Evolutionary conservation across 257 asterid species (phyloP).

Genomic region (Echium plantagineum): DNA sequence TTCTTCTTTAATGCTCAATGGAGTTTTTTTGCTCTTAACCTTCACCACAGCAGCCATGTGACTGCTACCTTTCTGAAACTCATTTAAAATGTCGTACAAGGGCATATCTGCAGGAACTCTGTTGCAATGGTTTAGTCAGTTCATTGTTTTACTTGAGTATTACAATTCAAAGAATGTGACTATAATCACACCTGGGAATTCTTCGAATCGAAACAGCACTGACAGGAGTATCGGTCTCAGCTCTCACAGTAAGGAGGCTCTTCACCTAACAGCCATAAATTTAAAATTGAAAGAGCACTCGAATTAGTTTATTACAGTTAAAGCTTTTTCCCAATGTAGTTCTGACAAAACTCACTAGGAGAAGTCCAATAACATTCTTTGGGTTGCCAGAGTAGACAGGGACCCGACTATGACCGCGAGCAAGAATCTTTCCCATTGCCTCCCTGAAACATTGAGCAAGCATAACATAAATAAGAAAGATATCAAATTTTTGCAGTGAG

Average conservation of each 20-base stretch:
- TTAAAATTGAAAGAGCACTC: neutral
- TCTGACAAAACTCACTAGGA: constrained; percentile 50
- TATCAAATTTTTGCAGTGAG: no score
- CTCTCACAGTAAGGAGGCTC: constrained; percentile 83
- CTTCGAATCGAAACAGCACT: constrained; percentile 88
- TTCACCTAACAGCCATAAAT: constrained; percentile 48
- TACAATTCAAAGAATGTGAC: neutral
- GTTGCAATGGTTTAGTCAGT: neutral
- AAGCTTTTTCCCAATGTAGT: neutral
- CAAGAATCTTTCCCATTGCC: constrained; percentile 89
- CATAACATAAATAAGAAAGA: neutral
- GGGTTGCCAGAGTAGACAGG: constrained; percentile 82
- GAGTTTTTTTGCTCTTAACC: constrained; percentile 37
- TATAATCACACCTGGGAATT: constrained; percentile 64
- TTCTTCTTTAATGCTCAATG: constrained; percentile 15
- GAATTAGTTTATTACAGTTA: neutral
- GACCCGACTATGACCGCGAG: constrained; percentile 96
- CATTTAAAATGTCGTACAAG: constrained; percentile 84
- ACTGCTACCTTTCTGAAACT: constrained; percentile 95
- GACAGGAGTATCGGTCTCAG: constrained; percentile 92
- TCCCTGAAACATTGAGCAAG: constrained; percentile 43
- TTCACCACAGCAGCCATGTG: constrained; percentile 99
- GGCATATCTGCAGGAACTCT: constrained; percentile 98
- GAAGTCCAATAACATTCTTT: constrained; percentile 85
- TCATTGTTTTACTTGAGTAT: neutral